Base-by-base conservation (phyloP, 202 grass and related monocot genomes). In the Panicum virgatum region DNA sequence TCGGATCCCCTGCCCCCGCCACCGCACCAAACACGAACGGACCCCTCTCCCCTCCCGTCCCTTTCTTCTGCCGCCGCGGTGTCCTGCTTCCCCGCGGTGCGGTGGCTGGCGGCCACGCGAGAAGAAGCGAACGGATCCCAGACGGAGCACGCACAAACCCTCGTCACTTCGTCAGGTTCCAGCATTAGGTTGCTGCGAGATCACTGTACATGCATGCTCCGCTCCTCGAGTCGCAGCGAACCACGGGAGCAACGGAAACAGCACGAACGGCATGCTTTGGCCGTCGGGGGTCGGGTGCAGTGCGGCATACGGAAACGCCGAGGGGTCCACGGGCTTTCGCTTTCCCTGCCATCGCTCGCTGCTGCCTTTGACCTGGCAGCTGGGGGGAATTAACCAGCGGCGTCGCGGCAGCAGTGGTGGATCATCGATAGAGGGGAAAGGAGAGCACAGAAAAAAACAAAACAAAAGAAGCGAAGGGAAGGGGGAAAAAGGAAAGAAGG, bases 331-430 rank as follows among this genome's bases (percentile, higher is more conserved):
- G 25, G 53, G 62, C 88, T 96, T 93, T 96, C 62, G 58, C 93
- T 96, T 93, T 96, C 88, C 89, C 84, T 91, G 87, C 87, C 86
- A 93, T 91, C 77, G 82, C 84, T 85, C 77, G 82, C 84, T 85
- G 87, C 89, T 77, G 84, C 90, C 88, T 91, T 96, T 96, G 93
- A 96, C 90, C 80, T 87, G 86, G 83, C 82, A 72, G 87, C 68
- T n/a, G n/a, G n/a, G 75, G 58, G 72, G 87, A 85, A 89, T 85
- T 86, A 77, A n/a, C 23, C 78, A 63, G 82, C 65, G 20, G 64
- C 38, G 7, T 18, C 18, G 45, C 6, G 9, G 23, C 68, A 51
- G 26, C 23, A 32, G 59, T 29, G 13, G 29, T 16, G 2, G 13
- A 52, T 19, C 72, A 82, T 58, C n/a, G n/a, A n/a, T 85, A 89